phyloP scores from a whole-genome alignment of 2,329 filamentous ascomycete species.

The Thelonectria discophora region DNA sequence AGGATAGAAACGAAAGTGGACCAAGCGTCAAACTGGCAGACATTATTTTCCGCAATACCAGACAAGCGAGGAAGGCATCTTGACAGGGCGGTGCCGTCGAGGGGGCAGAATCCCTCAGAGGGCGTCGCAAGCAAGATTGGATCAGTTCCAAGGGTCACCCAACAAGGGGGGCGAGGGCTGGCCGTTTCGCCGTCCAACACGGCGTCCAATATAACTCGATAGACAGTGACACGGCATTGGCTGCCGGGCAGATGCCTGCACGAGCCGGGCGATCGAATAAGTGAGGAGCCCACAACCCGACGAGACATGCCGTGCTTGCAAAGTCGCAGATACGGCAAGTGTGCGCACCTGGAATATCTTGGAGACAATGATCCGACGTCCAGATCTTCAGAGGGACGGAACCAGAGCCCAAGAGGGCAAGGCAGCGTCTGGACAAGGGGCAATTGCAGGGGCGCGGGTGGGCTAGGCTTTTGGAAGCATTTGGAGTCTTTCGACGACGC shows the following conservation, averaged over 20 bases:
- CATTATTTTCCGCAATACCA: conserved; percentile 18
- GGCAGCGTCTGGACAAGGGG: conserved; percentile 19
- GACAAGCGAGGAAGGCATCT: conserved; percentile 15
- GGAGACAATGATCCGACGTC: conserved; percentile 23
- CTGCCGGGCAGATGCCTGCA: conserved; percentile 6
- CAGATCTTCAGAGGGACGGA: conserved; percentile 31
- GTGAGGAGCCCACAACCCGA: conserved; percentile 9
- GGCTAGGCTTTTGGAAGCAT: conserved; percentile 4
- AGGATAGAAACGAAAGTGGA: conserved; percentile 18
- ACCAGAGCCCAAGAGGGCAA: conserved; percentile 1
- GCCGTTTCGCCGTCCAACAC: conserved; percentile 27
- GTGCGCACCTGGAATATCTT: conserved; percentile 8
- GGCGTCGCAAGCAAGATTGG: conserved; percentile 41
- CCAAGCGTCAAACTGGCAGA: conserved; percentile 12
- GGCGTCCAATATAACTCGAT: conserved; percentile 1
- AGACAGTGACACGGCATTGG: conserved; percentile 19
- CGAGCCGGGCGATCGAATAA: conserved; percentile 7
- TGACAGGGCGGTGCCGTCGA: conserved; percentile 13
- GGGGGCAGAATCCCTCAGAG: conserved; percentile 2
- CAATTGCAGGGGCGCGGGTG: conserved; percentile 14
- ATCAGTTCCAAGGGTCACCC: conserved; percentile 43
- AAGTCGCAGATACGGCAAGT: conserved; percentile 34
- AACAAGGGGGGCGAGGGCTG: conserved; percentile 31
- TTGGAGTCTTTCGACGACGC: conserved; percentile 7
- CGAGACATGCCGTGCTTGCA: conserved; percentile 5